Base-by-base conservation (phyloP, 2,329 filamentous ascomycete species). In the Fonsecaea nubica region DNA sequence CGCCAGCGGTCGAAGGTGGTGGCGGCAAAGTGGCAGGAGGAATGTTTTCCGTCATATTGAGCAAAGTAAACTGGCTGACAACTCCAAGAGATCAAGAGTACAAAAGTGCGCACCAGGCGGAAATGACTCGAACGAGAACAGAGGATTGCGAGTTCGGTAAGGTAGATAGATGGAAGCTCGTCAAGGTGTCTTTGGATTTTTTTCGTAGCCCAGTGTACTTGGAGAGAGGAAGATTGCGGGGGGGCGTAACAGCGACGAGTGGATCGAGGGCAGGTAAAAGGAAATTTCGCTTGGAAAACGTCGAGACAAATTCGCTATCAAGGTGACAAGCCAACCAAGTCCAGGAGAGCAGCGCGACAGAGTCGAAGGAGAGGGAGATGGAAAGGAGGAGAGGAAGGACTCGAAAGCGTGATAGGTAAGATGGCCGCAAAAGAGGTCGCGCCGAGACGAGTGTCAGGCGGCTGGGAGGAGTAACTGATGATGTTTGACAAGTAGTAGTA, bases 41-140 rank as follows among this genome's bases (percentile, higher is more conserved):
- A 77, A 87, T 85, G 81, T 86, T 87, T 77, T 97, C 92, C 81
- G 92, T 89, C 93, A 97, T 96, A 77, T 57, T 67, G 58, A 58
- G 18, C n/a, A 66, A 58, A 55, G 42, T 18, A 56, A 53, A 56
- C 62, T 65, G 58, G 60, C 36, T 50, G 60, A 64, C 50, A 63
- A 61, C 42, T 62, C 40, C 54, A 63, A 63, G 35, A 52, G 65
- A 59, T 30, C 63, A 56, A 65, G 32, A 66, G 57, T 38, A 53
- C 60, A 57, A 35, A 36, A 45, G 55, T 15, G 54, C 61, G 40
- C 32, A 32, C 18, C 53, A 58, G 53, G 54, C 55, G 55, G 35
- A 48, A 40, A 57, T 18, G 54, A 59, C 18, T 56, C 57, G 56
- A 58, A 64, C 25, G n/a, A 32, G 50, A 15, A 63, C 38, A 40